Evolutionary conservation across 2,329 filamentous ascomycete genomes (phyloP).

Genomic region (Neopestalotiopsis rosae): DNA sequence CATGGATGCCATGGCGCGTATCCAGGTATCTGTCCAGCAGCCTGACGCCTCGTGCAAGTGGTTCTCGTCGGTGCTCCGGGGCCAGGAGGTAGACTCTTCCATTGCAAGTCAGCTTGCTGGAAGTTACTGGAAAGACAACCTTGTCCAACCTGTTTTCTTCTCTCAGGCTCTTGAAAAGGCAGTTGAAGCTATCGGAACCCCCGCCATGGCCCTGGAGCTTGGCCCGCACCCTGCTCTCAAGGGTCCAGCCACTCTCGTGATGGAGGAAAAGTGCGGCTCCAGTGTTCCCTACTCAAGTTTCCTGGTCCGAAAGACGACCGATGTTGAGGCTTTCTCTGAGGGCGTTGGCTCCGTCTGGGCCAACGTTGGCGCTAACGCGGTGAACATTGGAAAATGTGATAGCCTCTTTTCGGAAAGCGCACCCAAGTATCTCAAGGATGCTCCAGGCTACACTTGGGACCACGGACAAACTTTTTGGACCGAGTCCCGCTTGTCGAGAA

Average conservation of each 20-base stretch:
- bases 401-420: neutral
- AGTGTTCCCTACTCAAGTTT: constrained; percentile 20
- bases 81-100: no score
- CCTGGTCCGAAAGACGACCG: constrained; percentile 6
- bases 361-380: neutral
- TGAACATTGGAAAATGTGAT: neutral
- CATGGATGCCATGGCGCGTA: no score
- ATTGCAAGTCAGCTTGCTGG: no score
- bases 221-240: constrained; percentile 16
- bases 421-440: constrained; percentile 10
- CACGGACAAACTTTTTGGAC: constrained; percentile 9
- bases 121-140: constrained; percentile 12
- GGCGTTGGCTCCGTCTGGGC: constrained; percentile 23
- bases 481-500: constrained; percentile 18
- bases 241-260: neutral
- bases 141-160: neutral
- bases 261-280: neutral
- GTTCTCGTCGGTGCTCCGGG: no score
- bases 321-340: constrained; percentile 14
- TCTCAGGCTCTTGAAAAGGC: neutral
- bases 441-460: constrained; percentile 27
- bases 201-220: constrained; percentile 1
- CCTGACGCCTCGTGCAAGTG: no score
- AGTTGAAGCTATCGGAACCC: neutral
- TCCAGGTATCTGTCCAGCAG: no score